Percentiles rank a stretch among this genome's conserved stretches.
These are phyloP conservation scores for Arbutus unedo DNA, from an alignment of 148 eudicot genomes.

Conservation along the genomic window DNA sequence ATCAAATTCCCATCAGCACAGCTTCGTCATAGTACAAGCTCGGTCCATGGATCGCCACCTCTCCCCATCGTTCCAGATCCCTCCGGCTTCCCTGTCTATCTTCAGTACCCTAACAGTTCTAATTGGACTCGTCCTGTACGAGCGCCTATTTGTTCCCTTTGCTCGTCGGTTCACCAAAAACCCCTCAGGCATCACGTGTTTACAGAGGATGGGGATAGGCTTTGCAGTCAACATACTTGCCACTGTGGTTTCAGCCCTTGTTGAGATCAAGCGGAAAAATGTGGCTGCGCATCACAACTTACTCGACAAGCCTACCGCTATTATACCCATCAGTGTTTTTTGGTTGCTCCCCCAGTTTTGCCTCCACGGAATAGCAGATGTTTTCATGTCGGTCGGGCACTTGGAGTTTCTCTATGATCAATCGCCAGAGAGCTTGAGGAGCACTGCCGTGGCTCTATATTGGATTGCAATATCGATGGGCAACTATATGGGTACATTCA, in stretches of 20 bases:
- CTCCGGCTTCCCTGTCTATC: constrained; percentile 47
- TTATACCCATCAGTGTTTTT: constrained; percentile 49
- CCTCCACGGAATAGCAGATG: constrained; percentile 46
- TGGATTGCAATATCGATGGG: constrained; percentile 40
- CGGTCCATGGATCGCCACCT: constrained; percentile 51
- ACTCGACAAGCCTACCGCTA: constrained; percentile 35
- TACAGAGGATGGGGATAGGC: constrained; percentile 65
- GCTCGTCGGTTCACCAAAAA: constrained; percentile 40
- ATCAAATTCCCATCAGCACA: constrained; percentile 38
- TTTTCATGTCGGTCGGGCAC: constrained; percentile 42
- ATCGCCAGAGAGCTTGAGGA: constrained; percentile 61
- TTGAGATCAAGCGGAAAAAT: constrained; percentile 44
- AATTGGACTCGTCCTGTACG: constrained; percentile 36
- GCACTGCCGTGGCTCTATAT: constrained; percentile 43
- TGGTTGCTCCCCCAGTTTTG: constrained; percentile 54
- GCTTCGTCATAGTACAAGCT: constrained; percentile 49
- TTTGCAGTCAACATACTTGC: constrained; percentile 38
- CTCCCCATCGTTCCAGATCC: constrained; percentile 47
- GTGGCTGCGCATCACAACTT: constrained; percentile 39
- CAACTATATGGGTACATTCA: constrained; percentile 36
- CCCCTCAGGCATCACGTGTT: constrained; percentile 44
- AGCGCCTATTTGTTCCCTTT: constrained; percentile 52
- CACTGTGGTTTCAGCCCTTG: constrained; percentile 34
- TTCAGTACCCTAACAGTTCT: constrained; percentile 33
- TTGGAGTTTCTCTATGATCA: constrained; percentile 61